Evolutionary conservation across 2,329 filamentous ascomycete species (phyloP).

Genomic region (Neonectria hederae): DNA sequence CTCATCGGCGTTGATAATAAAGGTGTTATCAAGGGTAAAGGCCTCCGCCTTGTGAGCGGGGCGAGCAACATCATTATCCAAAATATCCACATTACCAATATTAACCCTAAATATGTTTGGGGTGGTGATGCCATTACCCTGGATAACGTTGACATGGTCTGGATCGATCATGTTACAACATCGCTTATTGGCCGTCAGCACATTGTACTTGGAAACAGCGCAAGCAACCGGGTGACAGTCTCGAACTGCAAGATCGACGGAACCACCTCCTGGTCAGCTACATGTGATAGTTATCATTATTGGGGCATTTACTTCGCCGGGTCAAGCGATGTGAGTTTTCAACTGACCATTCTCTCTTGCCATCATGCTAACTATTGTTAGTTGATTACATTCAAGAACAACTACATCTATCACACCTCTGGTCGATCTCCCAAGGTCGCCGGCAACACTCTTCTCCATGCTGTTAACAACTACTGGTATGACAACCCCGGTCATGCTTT

Average conservation of each 20-base stretch:
- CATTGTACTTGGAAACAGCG: constrained; percentile 62
- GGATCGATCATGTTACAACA: constrained; percentile 63
- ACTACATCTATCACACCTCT: constrained; percentile 66
- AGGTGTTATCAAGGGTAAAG: constrained; percentile 66
- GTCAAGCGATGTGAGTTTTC: constrained; percentile 53
- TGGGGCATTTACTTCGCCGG: constrained; percentile 66
- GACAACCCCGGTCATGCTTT: constrained; percentile 64
- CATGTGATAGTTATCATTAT: constrained; percentile 66
- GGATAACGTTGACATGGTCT: constrained; percentile 53
- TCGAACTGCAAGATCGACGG: constrained; percentile 68
- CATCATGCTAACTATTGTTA: background rate
- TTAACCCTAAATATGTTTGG: constrained; percentile 67
- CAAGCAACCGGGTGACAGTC: constrained; percentile 64
- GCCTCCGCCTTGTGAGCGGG: constrained; percentile 57
- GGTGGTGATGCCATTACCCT: constrained; percentile 65
- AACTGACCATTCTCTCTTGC: too few relatives aligned
- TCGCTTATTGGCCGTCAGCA: constrained; percentile 66
- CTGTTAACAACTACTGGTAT: constrained; percentile 69
- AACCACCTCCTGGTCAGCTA: constrained; percentile 59
- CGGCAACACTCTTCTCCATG: constrained; percentile 63
- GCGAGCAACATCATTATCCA: constrained; percentile 66
- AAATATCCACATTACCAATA: constrained; percentile 62
- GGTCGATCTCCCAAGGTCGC: constrained; percentile 65
- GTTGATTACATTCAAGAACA: constrained; percentile 62
- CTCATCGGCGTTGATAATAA: constrained; percentile 61